phyloP scores from a whole-genome alignment of 192 early-diverging fungal species.

The Phycomyces nitens region DNA sequence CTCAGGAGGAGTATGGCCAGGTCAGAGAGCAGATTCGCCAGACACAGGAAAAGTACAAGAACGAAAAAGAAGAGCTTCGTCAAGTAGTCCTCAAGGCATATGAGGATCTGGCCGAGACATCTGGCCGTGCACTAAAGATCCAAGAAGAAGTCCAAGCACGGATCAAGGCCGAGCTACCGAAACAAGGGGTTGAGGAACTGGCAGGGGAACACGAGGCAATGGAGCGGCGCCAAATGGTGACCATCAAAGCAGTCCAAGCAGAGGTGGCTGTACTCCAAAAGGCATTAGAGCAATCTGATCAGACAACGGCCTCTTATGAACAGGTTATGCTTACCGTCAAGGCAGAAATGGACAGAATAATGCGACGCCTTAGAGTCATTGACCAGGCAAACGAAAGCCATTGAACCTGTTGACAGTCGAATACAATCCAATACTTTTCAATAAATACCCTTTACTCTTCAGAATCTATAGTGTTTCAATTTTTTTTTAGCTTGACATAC shows the following conservation, averaged over 20 bases:
- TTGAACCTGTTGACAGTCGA: background rate
- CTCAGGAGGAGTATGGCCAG: slow-evolving; percentile 22
- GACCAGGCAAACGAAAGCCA: background rate
- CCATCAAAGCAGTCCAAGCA: slow-evolving; percentile 16
- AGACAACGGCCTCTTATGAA: slow-evolving; percentile 13
- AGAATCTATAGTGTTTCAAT: no score
- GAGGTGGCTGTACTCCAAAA: slow-evolving; percentile 13
- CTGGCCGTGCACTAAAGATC: slow-evolving; percentile 15
- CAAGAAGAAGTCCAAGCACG: slow-evolving; percentile 22
- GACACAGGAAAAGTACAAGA: slow-evolving; percentile 22
- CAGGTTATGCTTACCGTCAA: slow-evolving; percentile 19
- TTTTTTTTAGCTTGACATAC: no score
- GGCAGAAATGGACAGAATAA: slow-evolving; percentile 28
- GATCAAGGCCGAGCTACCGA: slow-evolving; percentile 3
- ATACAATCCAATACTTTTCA: background rate
- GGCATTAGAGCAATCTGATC: slow-evolving; percentile 12
- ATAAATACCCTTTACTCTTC: no score
- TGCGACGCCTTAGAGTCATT: slow-evolving; percentile 20
- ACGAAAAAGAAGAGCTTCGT: slow-evolving; percentile 23
- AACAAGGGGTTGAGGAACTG: slow-evolving; percentile 8
- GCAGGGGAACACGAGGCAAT: slow-evolving; percentile 12
- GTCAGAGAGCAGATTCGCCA: slow-evolving; percentile 19
- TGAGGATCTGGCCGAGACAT: slow-evolving; percentile 21
- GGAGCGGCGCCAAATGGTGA: slow-evolving; percentile 18
- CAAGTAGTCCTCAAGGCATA: slow-evolving; percentile 19